Evolutionary conservation across 202 grass and related monocot genomes (phyloP).

Genomic region (Carex sylvatica): DNA sequence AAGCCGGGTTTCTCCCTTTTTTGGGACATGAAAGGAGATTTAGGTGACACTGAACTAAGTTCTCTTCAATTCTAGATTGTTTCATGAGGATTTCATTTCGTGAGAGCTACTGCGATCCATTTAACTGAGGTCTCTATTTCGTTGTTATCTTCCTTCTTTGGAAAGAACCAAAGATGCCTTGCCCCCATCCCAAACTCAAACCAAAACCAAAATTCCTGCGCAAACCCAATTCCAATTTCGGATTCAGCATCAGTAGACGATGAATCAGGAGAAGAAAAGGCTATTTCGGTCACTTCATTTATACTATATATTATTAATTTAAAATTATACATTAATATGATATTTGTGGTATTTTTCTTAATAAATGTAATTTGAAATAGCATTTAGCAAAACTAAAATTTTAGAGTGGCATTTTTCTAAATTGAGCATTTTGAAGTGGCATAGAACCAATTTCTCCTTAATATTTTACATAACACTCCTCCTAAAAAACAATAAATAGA

Average conservation of each 20-base stretch:
- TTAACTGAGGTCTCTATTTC: conserved; percentile 44
- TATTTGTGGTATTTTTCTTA: too few relatives aligned
- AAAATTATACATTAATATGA: too few relatives aligned
- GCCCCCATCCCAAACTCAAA: conserved; percentile 19
- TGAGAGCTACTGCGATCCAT: conserved; percentile 55
- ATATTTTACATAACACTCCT: too few relatives aligned
- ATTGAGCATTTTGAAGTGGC: too few relatives aligned
- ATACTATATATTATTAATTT: too few relatives aligned
- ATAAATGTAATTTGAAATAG: too few relatives aligned
- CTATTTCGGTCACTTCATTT: too few relatives aligned
- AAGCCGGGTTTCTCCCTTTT: not conserved
- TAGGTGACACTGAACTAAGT: conserved; percentile 25
- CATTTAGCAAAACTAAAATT: too few relatives aligned
- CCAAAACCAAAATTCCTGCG: conserved; percentile 11
- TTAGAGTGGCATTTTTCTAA: too few relatives aligned
- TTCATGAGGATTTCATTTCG: conserved; percentile 81
- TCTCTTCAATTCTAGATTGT: conserved; percentile 30
- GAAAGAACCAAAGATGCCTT: conserved; percentile 48
- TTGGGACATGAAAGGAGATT: conserved; percentile 20
- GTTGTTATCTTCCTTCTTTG: conserved; percentile 51
- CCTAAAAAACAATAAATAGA: too few relatives aligned
- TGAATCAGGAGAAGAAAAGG: conserved; percentile 18
- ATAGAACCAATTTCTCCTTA: too few relatives aligned
- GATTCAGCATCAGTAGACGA: conserved; percentile 32
- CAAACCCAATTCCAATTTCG: conserved; percentile 18